A percentile compares a stretch with the other conserved stretches of the same genome.
These are phyloP conservation scores for Bryoerythrophyllum caledonicum DNA, from an alignment of 225 moss, liverwort and hornwort species.

Conservation along the genomic window DNA sequence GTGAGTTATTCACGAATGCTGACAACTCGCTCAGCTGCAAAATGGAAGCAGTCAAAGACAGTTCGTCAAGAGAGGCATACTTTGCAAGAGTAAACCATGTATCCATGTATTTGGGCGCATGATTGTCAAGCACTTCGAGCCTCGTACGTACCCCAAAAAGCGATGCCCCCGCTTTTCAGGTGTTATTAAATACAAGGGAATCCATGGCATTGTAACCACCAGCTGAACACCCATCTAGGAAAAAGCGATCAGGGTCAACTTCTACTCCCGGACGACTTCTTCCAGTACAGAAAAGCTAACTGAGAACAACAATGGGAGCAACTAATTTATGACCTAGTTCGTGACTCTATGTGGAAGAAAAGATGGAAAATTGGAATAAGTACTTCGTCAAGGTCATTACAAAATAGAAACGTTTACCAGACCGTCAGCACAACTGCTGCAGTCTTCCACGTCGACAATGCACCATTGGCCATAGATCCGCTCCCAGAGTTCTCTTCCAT, in stretches of 20 bases:
- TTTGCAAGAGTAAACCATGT: too few relatives aligned
- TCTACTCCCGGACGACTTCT: conserved; percentile 29
- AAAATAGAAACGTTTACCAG: neutral
- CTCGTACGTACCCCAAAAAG: neutral
- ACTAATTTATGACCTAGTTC: neutral
- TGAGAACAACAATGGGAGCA: neutral
- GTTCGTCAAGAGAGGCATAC: too few relatives aligned
- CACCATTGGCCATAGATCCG: neutral
- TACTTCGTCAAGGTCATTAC: neutral
- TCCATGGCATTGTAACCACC: conserved; percentile 85
- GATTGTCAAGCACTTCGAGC: too few relatives aligned
- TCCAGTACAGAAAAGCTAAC: neutral
- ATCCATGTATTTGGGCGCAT: too few relatives aligned
- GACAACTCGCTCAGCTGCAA: too few relatives aligned
- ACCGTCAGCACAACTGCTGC: neutral
- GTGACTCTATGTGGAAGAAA: neutral
- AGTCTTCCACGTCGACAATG: neutral
- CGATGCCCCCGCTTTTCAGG: neutral
- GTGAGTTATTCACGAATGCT: too few relatives aligned
- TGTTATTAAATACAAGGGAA: conserved; percentile 45
- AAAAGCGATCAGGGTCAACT: conserved; percentile 73
- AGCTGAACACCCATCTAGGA: conserved; percentile 67
- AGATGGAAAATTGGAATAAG: neutral
- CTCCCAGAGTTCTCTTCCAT: neutral
- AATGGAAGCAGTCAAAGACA: too few relatives aligned